Evolutionary conservation across 2,329 filamentous ascomycete genomes (phyloP), one percentile per base, ranked within the genome.

Genomic region (Epichloe uncinata): DNA sequence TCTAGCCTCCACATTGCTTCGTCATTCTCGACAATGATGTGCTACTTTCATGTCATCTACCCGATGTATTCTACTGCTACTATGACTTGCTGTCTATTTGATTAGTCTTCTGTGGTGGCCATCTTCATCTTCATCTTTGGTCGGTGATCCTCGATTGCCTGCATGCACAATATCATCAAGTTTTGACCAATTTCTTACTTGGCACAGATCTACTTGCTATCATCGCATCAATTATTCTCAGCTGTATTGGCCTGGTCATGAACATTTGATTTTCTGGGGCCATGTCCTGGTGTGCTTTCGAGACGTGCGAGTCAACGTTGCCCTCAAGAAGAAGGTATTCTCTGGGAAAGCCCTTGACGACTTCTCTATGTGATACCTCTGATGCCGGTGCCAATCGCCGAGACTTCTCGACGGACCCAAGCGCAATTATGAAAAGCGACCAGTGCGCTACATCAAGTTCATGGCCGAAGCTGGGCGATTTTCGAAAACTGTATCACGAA

Each of bases 401-500:
- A 45, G 35, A 44, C 18, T 12, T 33, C 37, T 34, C n/a, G 20
- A 44, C 8, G 13, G 18, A 15, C 5, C 4, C 8, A 13, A 45
- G 41, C 16, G 40, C 11, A 22, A 20, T 34, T 4, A 33, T 38
- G n/a, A n/a, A 45, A 16, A 13, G 13, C 3, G 4, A 13, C 18
- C 12, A 35, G 26, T 13, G 22, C 12, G 22, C 22, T 18, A 16
- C 26, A 13, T n/a, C 40, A 33, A 16, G 41, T 11, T 35, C 35
- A 5, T 42, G 44, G 22, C 45, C 49, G 11, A 51, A 46, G 51
- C 42, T 53, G n/a, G 51, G 51, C 30, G 51, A 53, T 33, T 50
- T 53, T 15, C 45, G 45, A 33, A 47, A 41, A 34, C 22, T 47
- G 33, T 50, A 50, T 30, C 16, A 26, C 30, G 35, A 40, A 22